A percentile compares a stretch with the other conserved stretches of the same genome.
Evolutionary conservation across 2,329 filamentous ascomycete genomes (phyloP).

Genomic region (Rachicladosporium sp.): DNA sequence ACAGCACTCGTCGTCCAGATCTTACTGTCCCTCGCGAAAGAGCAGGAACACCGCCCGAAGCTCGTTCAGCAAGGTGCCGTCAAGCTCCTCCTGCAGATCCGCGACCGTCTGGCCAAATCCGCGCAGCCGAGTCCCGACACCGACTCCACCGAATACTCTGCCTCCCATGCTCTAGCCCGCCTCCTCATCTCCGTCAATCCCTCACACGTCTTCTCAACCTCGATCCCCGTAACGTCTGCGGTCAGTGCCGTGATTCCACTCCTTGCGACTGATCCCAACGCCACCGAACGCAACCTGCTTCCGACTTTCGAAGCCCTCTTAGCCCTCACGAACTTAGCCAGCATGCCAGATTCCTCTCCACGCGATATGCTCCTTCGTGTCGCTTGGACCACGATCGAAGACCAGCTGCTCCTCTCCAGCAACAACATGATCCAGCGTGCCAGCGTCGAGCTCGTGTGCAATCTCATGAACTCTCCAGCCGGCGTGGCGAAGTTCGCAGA

Average conservation of each 20-base stretch:
- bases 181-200: slow-evolving; percentile 51
- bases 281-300: slow-evolving; percentile 57
- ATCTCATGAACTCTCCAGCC: slow-evolving; percentile 60
- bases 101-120: slow-evolving; percentile 46
- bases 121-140: slow-evolving; percentile 22
- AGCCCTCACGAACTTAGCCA: slow-evolving; percentile 87
- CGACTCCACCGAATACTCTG: slow-evolving; percentile 17
- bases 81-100: slow-evolving; percentile 64
- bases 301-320: slow-evolving; percentile 84
- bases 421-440: slow-evolving; percentile 71
- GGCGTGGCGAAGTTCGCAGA: slow-evolving; percentile 60
- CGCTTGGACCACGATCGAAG: slow-evolving; percentile 67
- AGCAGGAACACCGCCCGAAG: slow-evolving; percentile 57
- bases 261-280: slow-evolving; percentile 49
- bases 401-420: slow-evolving; percentile 67
- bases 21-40: slow-evolving; percentile 63
- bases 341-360: slow-evolving; percentile 50
- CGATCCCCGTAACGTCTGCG: slow-evolving; percentile 59
- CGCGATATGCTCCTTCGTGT: slow-evolving; percentile 58
- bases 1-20: slow-evolving; percentile 64
- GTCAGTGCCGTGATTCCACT: slow-evolving; percentile 70
- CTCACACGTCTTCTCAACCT: slow-evolving; percentile 67
- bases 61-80: slow-evolving; percentile 88
- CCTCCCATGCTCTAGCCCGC: slow-evolving; percentile 35
- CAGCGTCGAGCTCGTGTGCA: slow-evolving; percentile 80